Conservation (phyloP, 331 rosid species). For the Telfairia occidentalis region DNA sequence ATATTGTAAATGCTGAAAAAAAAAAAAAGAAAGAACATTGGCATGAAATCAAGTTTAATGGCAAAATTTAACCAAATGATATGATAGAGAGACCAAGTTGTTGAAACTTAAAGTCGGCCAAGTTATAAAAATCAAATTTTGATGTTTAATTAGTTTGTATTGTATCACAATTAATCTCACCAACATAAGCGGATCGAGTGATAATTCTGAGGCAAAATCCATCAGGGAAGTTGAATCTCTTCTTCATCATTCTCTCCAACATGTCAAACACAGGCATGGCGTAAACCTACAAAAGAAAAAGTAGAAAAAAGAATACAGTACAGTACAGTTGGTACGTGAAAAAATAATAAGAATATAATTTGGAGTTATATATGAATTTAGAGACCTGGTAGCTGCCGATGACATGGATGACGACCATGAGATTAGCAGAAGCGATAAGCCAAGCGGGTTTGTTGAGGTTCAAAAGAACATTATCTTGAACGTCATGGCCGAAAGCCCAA, state of each 20-base stretch:
- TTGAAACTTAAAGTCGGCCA: no score
- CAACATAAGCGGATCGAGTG: constrained; percentile 65
- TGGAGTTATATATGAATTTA: no score
- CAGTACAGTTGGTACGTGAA: no score
- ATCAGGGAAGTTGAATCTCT: constrained; percentile 40
- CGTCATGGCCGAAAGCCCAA: constrained; percentile 84
- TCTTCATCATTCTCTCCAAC: constrained; percentile 55
- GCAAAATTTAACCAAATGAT: not conserved
- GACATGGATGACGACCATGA: constrained; percentile 87
- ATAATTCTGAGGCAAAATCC: constrained; percentile 65
- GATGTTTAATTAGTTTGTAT: no score
- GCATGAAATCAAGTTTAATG: not conserved
- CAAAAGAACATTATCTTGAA: constrained; percentile 57
- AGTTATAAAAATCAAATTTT: no score
- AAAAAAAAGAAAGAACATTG: constrained; percentile 17
- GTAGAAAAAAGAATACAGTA: no score
- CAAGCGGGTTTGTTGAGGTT: constrained; percentile 55
- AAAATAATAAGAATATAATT: no score
- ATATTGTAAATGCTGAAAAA: constrained; percentile 58
- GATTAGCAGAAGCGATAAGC: constrained; percentile 91
- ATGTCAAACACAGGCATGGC: constrained; percentile 85
- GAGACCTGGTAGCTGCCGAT: constrained; percentile 94
- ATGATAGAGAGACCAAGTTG: no score
- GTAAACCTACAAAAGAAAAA: constrained; percentile 73
- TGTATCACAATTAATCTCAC: no score